phyloP scores from a whole-genome alignment of 2,329 filamentous ascomycete species.

The Claviceps humidiphila region DNA sequence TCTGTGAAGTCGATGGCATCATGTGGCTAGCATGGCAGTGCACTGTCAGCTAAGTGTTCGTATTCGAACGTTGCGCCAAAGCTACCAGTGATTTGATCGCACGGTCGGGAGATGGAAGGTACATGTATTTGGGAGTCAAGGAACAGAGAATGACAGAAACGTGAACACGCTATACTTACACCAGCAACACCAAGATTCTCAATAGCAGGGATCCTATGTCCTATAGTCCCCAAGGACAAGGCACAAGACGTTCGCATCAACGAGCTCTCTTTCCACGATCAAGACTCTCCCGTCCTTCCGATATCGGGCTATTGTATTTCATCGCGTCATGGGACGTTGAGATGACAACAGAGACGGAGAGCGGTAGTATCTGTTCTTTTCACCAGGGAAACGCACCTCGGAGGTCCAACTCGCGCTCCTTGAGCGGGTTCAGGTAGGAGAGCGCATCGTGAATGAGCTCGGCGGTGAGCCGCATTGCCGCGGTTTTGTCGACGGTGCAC shows the following conservation, averaged over 20 bases:
- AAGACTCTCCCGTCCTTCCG: constrained; percentile 29
- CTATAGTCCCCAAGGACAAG: constrained; percentile 43
- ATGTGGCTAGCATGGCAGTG: constrained; percentile 50
- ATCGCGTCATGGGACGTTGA: background rate
- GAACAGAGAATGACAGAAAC: background rate
- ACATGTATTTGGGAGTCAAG: background rate
- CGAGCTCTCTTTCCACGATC: constrained; percentile 41
- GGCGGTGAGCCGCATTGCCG: constrained; percentile 79
- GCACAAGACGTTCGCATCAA: constrained; percentile 56
- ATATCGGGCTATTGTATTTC: background rate
- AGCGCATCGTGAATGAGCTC: constrained; percentile 90
- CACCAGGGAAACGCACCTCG: constrained; percentile 63
- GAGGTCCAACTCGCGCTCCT: constrained; percentile 97
- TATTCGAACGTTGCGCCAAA: no score
- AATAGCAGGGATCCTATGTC: constrained; percentile 93
- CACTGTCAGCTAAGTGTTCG: no score
- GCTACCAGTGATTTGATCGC: no score
- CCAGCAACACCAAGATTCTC: constrained; percentile 94
- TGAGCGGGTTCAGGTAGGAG: constrained; percentile 96
- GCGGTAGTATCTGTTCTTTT: constrained; percentile 95
- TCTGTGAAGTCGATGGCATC: constrained; percentile 97
- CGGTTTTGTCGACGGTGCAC: no score
- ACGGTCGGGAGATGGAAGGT: background rate
- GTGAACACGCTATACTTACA: constrained; percentile 39
- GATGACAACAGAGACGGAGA: constrained; percentile 14